A percentile compares a stretch with the other conserved stretches of the same genome.
Conservation (phyloP, 805 yeast species). For the Wickerhamomyces alni region DNA sequence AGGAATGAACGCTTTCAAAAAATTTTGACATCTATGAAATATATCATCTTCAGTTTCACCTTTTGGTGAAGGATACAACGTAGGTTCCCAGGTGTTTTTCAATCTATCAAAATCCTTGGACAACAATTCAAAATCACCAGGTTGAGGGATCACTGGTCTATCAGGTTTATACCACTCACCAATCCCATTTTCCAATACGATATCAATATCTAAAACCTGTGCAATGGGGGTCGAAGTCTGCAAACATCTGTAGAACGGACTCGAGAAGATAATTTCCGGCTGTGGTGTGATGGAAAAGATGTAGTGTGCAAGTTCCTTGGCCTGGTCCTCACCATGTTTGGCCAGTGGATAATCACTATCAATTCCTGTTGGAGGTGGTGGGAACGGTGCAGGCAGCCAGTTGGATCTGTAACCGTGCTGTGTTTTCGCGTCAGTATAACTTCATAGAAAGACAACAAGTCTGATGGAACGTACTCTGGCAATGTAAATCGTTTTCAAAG, state of each 20-base stretch:
- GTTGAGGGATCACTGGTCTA: slow-evolving; percentile 61
- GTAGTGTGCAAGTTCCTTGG: slow-evolving; percentile 67
- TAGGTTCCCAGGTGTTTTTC: slow-evolving; percentile 42
- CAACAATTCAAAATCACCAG: slow-evolving; percentile 49
- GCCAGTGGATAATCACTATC: slow-evolving; percentile 88
- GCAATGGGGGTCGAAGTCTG: slow-evolving; percentile 77
- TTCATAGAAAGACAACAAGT: too few relatives aligned
- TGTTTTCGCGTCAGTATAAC: neutral
- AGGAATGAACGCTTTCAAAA: slow-evolving; percentile 53
- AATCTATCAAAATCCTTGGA: slow-evolving; percentile 48
- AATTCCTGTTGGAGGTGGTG: slow-evolving; percentile 81
- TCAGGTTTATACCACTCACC: slow-evolving; percentile 90
- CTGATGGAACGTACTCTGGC: slow-evolving; percentile 48
- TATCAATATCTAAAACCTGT: slow-evolving; percentile 46
- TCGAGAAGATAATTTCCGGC: slow-evolving; percentile 67
- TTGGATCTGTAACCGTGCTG: slow-evolving; percentile 86
- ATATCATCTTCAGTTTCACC: slow-evolving; percentile 81
- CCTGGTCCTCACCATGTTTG: slow-evolving; percentile 83
- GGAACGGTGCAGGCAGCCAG: slow-evolving; percentile 71
- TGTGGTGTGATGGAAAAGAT: slow-evolving; percentile 44
- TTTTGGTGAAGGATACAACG: slow-evolving; percentile 48
- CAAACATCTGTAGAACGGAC: slow-evolving; percentile 88
- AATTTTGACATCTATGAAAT: slow-evolving; percentile 49
- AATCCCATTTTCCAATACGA: slow-evolving; percentile 72
- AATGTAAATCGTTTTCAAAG: slow-evolving; percentile 54